These are phyloP conservation scores for Fragaria vesca DNA, from an alignment of 306 rosid genomes.

Conservation along the genomic window DNA sequence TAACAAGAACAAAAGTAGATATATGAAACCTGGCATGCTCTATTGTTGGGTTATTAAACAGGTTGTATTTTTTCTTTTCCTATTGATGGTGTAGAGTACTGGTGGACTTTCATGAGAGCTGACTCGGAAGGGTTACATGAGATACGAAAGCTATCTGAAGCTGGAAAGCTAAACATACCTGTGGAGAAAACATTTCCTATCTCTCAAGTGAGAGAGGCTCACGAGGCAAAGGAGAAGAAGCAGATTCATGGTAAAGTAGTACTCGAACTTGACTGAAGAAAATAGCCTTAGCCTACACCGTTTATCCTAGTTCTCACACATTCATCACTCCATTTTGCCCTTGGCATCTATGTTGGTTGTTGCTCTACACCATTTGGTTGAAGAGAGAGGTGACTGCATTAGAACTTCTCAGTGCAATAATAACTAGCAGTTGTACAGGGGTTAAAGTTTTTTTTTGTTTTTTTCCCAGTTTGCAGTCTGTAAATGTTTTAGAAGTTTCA, in stretches of 20 bases:
- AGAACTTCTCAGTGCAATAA: conserved; percentile 28
- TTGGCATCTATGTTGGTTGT: conserved; percentile 4
- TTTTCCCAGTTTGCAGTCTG: conserved; percentile 16
- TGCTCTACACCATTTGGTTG: conserved; percentile 1
- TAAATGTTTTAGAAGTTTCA: conserved; percentile 14
- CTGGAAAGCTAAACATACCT: conserved; percentile 79
- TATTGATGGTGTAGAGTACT: conserved; percentile 61
- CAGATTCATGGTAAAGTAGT: conserved; percentile 79
- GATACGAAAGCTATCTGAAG: conserved; percentile 71
- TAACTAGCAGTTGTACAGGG: conserved; percentile 9
- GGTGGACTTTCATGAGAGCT: conserved; percentile 90
- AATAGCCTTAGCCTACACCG: conserved; percentile 16
- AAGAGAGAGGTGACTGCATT: conserved; percentile 17
- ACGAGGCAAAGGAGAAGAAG: conserved; percentile 76
- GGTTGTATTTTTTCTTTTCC: background rate
- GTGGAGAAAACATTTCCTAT: conserved; percentile 85
- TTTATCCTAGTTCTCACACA: background rate
- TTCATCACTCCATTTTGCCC: background rate
- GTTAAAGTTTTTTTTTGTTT: background rate
- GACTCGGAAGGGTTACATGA: conserved; percentile 79
- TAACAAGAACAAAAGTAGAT: background rate
- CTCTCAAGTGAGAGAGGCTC: conserved; percentile 82
- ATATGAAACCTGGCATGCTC: background rate
- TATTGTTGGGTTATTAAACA: background rate
- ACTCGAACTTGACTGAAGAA: conserved; percentile 63